phyloP scores from a whole-genome alignment of 306 rosid genomes.

The Oemleria cerasiformis region DNA sequence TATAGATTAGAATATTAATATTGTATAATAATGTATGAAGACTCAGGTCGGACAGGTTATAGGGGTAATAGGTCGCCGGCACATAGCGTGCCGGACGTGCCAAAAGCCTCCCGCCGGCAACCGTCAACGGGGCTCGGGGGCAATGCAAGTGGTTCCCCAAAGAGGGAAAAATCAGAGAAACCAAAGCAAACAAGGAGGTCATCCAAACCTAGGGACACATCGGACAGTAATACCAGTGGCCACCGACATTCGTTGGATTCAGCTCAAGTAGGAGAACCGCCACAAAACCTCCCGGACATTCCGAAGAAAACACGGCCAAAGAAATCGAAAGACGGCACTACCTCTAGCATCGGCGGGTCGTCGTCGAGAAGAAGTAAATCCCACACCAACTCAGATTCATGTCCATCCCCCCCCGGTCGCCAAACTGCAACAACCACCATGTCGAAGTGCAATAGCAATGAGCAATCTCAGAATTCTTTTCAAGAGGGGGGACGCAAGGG shows the following conservation, averaged over 20 bases:
- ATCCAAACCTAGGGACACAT: constrained; percentile 42
- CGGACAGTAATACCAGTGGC: constrained; percentile 24
- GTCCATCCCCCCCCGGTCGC: constrained; percentile 23
- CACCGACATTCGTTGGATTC: constrained; percentile 23
- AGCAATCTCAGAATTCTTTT: constrained; percentile 12
- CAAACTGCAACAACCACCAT: constrained; percentile 11
- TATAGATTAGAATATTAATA: not conserved
- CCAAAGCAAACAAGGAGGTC: constrained; percentile 42
- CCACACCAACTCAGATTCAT: constrained; percentile 6
- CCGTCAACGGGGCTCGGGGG: constrained; percentile 9
- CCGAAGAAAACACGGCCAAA: constrained; percentile 59
- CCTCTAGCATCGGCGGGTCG: constrained; percentile 4
- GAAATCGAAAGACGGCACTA: constrained; percentile 41
- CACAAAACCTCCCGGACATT: constrained; percentile 32
- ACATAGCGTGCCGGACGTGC: constrained; percentile 40
- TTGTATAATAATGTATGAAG: constrained; percentile 17
- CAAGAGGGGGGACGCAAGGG: constrained; percentile 36
- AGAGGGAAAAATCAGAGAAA: constrained; percentile 55
- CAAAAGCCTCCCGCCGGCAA: constrained; percentile 45
- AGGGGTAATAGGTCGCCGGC: constrained; percentile 15
- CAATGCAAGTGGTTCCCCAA: constrained; percentile 40
- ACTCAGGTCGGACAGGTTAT: constrained; percentile 27
- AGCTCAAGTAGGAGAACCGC: constrained; percentile 31
- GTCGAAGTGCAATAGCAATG: constrained; percentile 20
- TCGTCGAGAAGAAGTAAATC: constrained; percentile 42